Percentiles rank a stretch among this genome's conserved stretches.
These are phyloP conservation scores for Coleophoma eucalyptorum DNA, from an alignment of 2,329 filamentous ascomycete genomes.

Conservation along the genomic window DNA sequence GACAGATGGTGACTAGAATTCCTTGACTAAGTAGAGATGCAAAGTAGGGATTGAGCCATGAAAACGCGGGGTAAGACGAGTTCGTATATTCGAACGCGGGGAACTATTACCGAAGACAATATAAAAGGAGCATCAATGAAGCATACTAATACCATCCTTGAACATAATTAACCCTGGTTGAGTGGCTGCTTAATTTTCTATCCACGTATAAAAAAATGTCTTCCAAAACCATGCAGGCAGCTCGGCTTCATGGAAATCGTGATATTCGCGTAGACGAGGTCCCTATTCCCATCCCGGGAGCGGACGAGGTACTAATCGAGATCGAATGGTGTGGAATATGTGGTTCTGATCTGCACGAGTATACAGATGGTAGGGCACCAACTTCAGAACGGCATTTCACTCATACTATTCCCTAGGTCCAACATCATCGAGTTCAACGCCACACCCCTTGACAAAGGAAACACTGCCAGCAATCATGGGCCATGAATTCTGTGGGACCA, in stretches of 20 bases:
- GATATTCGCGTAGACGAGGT: neutral
- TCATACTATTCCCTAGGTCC: no score
- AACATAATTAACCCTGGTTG: no score
- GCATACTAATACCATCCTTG: no score
- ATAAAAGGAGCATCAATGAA: no score
- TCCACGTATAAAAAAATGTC: neutral
- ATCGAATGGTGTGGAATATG: constrained; percentile 2
- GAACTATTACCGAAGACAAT: no score
- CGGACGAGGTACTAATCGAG: neutral
- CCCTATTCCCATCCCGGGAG: neutral
- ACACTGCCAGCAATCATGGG: neutral
- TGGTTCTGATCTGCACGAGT: constrained; percentile 1
- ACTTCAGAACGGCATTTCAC: no score
- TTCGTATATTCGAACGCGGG: no score
- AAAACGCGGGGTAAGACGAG: no score
- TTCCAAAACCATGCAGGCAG: neutral
- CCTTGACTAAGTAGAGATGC: no score
- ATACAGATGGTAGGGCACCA: neutral
- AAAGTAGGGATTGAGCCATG: no score
- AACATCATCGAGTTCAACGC: neutral
- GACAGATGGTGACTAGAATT: no score
- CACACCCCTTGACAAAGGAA: neutral
- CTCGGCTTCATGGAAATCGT: neutral
- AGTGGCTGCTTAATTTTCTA: no score
- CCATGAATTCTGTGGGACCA: neutral